phyloP scores from a whole-genome alignment of 2,329 filamentous ascomycete species.

The Didymella arachidicola region DNA sequence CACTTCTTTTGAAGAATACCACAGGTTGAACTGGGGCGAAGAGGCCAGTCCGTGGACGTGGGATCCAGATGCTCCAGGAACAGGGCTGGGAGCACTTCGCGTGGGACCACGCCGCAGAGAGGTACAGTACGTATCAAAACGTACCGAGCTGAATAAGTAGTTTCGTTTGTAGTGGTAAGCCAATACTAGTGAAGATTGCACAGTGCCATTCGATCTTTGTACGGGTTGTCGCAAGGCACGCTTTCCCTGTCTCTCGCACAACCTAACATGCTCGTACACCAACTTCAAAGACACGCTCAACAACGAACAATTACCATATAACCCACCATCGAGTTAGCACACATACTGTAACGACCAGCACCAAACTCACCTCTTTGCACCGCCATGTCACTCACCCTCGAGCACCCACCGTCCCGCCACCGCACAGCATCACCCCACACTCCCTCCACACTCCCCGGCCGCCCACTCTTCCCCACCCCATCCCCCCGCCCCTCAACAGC shows the following conservation, averaged over 20 bases:
- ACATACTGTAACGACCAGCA: not conserved
- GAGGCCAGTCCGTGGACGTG: not conserved
- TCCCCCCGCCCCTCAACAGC: constrained; percentile 17
- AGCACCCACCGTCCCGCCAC: not conserved
- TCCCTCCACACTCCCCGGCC: constrained; percentile 18
- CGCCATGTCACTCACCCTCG: not conserved
- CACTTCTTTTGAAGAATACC: not conserved
- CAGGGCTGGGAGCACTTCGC: not conserved
- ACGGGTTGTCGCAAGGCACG: not conserved
- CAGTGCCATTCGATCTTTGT: not conserved
- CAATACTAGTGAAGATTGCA: not conserved
- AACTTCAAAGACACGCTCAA: not conserved
- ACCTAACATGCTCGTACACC: not conserved
- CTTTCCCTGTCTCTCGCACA: not conserved
- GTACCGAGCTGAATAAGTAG: not conserved
- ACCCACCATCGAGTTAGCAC: not conserved
- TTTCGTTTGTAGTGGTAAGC: not conserved
- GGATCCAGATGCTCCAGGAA: not conserved
- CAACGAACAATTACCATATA: constrained; percentile 2
- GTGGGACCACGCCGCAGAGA: not conserved
- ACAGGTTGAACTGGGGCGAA: not conserved
- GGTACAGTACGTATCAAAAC: not conserved
- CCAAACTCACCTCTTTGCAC: not conserved
- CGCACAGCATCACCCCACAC: not conserved
- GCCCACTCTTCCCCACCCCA: constrained; percentile 18